Evolutionary conservation across 2,329 filamentous ascomycete genomes (phyloP).

Genomic region (Beauveria asiatica): DNA sequence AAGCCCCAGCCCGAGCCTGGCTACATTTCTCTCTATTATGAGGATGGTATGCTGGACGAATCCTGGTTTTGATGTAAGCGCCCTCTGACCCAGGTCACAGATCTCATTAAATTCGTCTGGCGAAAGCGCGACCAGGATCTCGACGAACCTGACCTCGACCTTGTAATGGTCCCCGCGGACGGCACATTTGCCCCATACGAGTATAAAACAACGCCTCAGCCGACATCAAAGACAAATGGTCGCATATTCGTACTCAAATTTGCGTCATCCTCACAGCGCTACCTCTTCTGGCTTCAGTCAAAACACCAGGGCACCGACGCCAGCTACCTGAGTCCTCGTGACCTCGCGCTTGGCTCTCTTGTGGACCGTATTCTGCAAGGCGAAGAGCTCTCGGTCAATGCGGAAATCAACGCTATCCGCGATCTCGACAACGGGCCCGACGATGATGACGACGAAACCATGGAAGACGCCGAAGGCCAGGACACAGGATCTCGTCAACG

Average conservation of each 20-base stretch:
- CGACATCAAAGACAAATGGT: constrained; percentile 64
- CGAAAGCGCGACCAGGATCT: constrained; percentile 64
- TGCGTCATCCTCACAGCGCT: constrained; percentile 77
- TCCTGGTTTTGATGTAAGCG: neutral
- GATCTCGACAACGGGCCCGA: constrained; percentile 40
- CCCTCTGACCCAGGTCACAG: constrained; percentile 30
- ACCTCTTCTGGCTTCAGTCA: constrained; percentile 96
- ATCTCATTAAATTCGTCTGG: constrained; percentile 97
- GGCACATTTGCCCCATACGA: constrained; percentile 80
- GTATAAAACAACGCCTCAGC: constrained; percentile 44
- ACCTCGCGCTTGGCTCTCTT: constrained; percentile 79
- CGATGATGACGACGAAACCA: constrained; percentile 52
- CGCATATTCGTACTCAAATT: constrained; percentile 94
- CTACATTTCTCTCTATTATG: constrained; percentile 85
- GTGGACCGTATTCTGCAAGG: constrained; percentile 80
- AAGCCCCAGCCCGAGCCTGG: constrained; percentile 65
- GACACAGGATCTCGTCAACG: constrained; percentile 47
- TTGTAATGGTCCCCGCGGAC: constrained; percentile 89
- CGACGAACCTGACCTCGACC: constrained; percentile 71
- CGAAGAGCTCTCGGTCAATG: constrained; percentile 72
- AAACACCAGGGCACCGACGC: constrained; percentile 69
- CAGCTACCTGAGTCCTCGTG: constrained; percentile 74
- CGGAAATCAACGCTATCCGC: constrained; percentile 59
- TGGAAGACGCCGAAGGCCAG: constrained; percentile 58
- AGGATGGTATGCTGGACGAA: constrained; percentile 58